phyloP scores from a whole-genome alignment of 2,329 filamentous ascomycete genomes.

The Hypoxylon sp. region DNA sequence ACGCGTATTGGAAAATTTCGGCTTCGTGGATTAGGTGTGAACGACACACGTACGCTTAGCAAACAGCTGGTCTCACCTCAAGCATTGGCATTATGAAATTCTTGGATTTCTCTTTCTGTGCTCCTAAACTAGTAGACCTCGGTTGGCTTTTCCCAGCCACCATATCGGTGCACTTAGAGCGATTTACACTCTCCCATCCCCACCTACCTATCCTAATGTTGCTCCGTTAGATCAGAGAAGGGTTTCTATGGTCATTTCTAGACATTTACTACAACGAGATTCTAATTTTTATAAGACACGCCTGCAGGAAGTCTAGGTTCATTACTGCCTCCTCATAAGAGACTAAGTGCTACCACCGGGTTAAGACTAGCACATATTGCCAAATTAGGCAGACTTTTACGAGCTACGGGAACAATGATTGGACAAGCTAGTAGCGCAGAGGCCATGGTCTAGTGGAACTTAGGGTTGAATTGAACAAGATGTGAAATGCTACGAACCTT shows the following conservation, averaged over 20 bases:
- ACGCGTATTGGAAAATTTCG: too few relatives aligned
- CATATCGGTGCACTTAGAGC: too few relatives aligned
- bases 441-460: background rate
- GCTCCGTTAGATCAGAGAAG: too few relatives aligned
- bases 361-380: background rate
- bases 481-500: background rate
- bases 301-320: too few relatives aligned
- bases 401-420: background rate
- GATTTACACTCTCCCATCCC: too few relatives aligned
- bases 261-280: too few relatives aligned
- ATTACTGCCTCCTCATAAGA: background rate
- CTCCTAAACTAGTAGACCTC: background rate
- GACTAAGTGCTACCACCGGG: background rate
- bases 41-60: too few relatives aligned
- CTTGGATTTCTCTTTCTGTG: background rate
- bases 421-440: background rate
- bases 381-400: background rate
- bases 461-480: background rate
- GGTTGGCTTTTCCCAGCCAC: too few relatives aligned
- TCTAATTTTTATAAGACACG: too few relatives aligned
- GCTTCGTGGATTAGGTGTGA: too few relatives aligned
- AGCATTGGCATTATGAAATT: background rate
- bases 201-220: too few relatives aligned
- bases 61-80: background rate
- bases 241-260: too few relatives aligned